Conservation (phyloP, 2,329 filamentous ascomycete species). For the Cladorrhinum sp. region DNA sequence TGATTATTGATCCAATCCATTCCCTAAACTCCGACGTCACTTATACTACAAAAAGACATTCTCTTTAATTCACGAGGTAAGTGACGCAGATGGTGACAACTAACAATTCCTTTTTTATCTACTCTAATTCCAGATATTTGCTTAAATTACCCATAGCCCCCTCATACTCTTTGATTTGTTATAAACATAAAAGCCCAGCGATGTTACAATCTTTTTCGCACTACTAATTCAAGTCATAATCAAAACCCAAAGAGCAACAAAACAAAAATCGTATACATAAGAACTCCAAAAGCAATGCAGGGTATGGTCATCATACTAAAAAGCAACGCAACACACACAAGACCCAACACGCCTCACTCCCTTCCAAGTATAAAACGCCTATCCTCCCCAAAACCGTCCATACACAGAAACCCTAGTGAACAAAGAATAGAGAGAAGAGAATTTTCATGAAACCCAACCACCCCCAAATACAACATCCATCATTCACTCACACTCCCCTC, state of each 20-base stretch:
- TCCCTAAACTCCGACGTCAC: neutral
- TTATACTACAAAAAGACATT: too few species aligned
- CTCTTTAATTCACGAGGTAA: too few species aligned
- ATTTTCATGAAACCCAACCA: neutral
- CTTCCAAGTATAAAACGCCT: neutral
- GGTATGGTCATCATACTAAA: constrained; percentile 19
- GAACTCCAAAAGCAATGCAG: constrained; percentile 15
- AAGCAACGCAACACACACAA: neutral
- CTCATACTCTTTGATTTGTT: too few species aligned
- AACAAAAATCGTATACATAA: neutral
- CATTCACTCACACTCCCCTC: constrained; percentile 35
- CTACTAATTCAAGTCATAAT: neutral
- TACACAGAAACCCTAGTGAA: neutral
- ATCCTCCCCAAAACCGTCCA: neutral
- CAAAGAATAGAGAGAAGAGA: neutral
- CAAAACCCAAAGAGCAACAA: neutral
- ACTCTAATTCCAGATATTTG: too few species aligned
- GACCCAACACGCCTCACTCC: neutral
- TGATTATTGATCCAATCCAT: neutral
- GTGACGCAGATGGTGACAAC: too few species aligned
- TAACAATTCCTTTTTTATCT: too few species aligned
- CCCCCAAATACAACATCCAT: neutral
- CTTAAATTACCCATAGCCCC: too few species aligned
- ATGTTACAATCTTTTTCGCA: constrained; percentile 5
- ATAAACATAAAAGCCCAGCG: neutral